A percentile compares a stretch with the other conserved stretches of the same genome.
Conservation (phyloP, 2,329 filamentous ascomycete species). For the Dothistroma pini region DNA sequence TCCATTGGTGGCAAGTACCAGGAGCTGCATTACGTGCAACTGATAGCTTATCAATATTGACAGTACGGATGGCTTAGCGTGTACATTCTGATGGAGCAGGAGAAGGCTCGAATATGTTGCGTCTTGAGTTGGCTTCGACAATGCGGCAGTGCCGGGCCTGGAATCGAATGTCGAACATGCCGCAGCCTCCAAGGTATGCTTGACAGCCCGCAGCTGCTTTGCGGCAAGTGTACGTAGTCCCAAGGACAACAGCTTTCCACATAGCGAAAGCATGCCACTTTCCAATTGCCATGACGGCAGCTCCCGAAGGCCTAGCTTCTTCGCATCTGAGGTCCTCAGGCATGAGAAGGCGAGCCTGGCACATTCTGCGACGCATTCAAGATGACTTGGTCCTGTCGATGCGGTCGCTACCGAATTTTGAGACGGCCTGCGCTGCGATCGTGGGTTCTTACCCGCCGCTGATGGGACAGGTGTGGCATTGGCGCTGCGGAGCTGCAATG, state of each 20-base stretch:
- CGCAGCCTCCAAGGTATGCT: conserved; percentile 55
- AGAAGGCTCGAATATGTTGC: not conserved
- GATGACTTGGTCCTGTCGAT: not conserved
- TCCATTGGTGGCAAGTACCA: conserved; percentile 59
- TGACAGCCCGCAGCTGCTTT: conserved; percentile 65
- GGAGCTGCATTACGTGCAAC: conserved; percentile 60
- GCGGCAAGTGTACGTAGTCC: conserved; percentile 64
- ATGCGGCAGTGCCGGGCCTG: not conserved
- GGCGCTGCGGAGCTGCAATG: conserved; percentile 45
- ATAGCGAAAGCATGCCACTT: conserved; percentile 66
- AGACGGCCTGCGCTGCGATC: not conserved
- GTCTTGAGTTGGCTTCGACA: not conserved
- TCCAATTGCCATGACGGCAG: conserved; percentile 67
- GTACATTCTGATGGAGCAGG: not conserved
- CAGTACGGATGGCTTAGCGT: conserved; percentile 26
- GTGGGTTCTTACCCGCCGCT: conserved; percentile 33
- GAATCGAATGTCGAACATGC: not conserved
- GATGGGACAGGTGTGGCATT: conserved; percentile 51
- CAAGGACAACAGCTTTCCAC: conserved; percentile 62
- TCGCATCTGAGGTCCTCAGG: conserved; percentile 55
- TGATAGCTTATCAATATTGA: conserved; percentile 63
- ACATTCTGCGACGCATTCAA: conserved; percentile 60
- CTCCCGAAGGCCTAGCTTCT: conserved; percentile 49
- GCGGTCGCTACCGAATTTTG: not conserved
- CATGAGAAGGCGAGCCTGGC: conserved; percentile 64